Base-by-base conservation (phyloP, 371 early-diverging fungal species). In the Sanchytrium tribonematis region DNA sequence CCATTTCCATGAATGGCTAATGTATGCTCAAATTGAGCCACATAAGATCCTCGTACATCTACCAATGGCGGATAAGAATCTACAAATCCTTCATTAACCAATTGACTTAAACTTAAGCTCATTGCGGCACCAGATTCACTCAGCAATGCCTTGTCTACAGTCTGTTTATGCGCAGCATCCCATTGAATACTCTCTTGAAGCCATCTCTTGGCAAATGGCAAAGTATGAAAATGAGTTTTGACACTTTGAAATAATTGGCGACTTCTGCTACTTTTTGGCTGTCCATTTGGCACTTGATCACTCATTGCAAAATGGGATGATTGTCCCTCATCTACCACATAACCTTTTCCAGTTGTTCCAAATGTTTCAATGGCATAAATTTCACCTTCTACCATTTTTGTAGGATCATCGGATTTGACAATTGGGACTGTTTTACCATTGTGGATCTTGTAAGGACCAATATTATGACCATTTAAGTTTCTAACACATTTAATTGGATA, bases 21-120 rank as follows among this genome's bases (percentile, higher is more conserved):
- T n/a, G 99, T 97, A 77, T 99, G 99, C 75, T 99, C 99, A 74
- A 84, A 96, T 80, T 99, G 99, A 1, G 98, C 96, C 28, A 98
- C 97, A 76, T 85, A 92, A 68, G 85, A 86, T 5, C 97, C 97
- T 76, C 83, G 81, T 68, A 83, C 79, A 77, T 99, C 99, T 67
- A 81, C 80, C 31, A 99, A 80, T 66, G 99, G 99, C 68, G 98
- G 98, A 78, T 97, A 94, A 1, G 86, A 84, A 30, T 80, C 84
- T 22, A 99, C 86, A 66, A 89, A 81, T 28, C 90, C 93, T 31
- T 79, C 77, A 69, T 92, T 91, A 1, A 91, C 88, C 69, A 99
- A 77, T 72, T 86, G 83, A 73, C 88, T 86, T 31, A n/a, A n/a
- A n/a, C n/a, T n/a, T n/a, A n/a, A n/a, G n/a, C n/a, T n/a, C n/a